A percentile compares a stretch with the other conserved stretches of the same genome.
Evolutionary conservation across 1,284 basidiomycete genomes (phyloP).

Genomic region (Phenoliferia sp.): DNA sequence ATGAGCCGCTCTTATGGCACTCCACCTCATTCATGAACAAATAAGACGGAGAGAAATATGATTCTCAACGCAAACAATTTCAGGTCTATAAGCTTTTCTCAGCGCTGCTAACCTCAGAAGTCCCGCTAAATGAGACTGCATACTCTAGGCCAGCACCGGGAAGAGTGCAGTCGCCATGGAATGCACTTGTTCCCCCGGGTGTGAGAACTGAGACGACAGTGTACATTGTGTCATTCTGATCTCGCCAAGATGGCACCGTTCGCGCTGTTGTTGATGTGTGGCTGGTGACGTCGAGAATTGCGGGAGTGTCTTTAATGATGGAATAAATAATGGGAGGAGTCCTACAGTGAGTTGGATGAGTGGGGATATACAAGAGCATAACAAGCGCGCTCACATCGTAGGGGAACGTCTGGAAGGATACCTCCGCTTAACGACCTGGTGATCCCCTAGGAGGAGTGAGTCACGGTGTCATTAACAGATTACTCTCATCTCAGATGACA

Average conservation of each 20-base stretch:
- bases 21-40: no score
- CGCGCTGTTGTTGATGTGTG: conserved; percentile 2
- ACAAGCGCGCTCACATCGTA: neutral
- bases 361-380: neutral
- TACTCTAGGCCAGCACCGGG: neutral
- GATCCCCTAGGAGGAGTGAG: conserved; percentile 15
- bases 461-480: neutral
- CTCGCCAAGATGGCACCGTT: neutral
- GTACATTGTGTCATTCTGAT: conserved; percentile 4
- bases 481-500: neutral
- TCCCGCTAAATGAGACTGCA: neutral
- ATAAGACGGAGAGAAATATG: no score
- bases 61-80: no score
- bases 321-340: conserved; percentile 19
- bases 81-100: no score
- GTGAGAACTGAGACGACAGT: conserved; percentile 19
- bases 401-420: conserved; percentile 11
- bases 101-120: no score
- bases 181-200: conserved; percentile 1
- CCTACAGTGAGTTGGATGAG: neutral
- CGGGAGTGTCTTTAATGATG: conserved; percentile 23
- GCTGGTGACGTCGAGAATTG: conserved; percentile 16
- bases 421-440: conserved; percentile 25
- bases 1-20: no score
- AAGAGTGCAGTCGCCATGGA: conserved; percentile 14